These are phyloP conservation scores for Nicotiana benthamiana DNA, from an alignment of 257 asterid species.

Conservation along the genomic window DNA sequence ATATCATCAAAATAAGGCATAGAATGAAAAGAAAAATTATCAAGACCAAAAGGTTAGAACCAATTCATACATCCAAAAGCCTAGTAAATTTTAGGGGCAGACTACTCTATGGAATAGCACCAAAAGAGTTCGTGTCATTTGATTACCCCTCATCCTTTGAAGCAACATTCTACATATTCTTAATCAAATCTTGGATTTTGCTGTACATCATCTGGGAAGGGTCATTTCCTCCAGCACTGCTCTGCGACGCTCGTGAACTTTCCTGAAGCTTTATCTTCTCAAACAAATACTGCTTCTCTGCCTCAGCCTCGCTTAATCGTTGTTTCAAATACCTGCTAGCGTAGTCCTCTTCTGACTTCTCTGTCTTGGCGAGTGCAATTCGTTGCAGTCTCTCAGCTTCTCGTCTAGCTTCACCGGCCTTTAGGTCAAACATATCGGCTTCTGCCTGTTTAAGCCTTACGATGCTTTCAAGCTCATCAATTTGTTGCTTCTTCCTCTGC, in stretches of 20 bases:
- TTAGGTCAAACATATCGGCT: slow-evolving; percentile 85
- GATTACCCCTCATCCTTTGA: slow-evolving; percentile 32
- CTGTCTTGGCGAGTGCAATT: slow-evolving; percentile 76
- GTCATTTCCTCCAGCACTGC: slow-evolving; percentile 44
- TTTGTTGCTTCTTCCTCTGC: slow-evolving; percentile 74
- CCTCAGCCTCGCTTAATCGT: slow-evolving; percentile 88
- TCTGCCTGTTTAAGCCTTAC: slow-evolving; percentile 86
- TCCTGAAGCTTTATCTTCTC: slow-evolving; percentile 89
- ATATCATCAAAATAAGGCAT: neutral
- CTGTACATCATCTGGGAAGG: slow-evolving; percentile 54
- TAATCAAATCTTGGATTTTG: slow-evolving; percentile 70
- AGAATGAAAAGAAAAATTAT: neutral
- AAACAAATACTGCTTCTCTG: slow-evolving; percentile 78
- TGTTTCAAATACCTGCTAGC: slow-evolving; percentile 86
- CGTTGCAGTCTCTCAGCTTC: slow-evolving; percentile 90
- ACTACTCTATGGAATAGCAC: slow-evolving; percentile 23
- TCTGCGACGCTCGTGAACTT: slow-evolving; percentile 57
- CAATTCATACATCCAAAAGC: neutral
- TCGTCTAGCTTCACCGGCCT: slow-evolving; percentile 83
- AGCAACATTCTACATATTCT: slow-evolving; percentile 57
- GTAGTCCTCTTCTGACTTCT: slow-evolving; percentile 83
- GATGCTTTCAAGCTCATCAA: slow-evolving; percentile 79
- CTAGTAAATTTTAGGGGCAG: neutral
- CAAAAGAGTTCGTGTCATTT: slow-evolving; percentile 23
- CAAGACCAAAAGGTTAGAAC: slow-evolving; percentile 8